Evolutionary conservation across 331 rosid genomes (phyloP).

Genomic region (Rhamnella rubrinervis): DNA sequence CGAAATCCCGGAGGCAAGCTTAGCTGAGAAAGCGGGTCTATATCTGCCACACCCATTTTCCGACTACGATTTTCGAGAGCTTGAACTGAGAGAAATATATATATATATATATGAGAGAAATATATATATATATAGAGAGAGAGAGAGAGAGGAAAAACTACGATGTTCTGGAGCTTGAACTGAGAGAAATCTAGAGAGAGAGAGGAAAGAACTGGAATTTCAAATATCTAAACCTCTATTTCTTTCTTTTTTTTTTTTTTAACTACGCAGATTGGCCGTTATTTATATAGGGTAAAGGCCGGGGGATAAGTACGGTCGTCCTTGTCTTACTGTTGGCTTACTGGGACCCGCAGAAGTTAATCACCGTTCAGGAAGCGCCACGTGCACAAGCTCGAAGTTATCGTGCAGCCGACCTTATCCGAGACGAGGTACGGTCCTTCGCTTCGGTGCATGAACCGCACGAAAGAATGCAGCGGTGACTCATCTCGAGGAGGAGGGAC

Average conservation of each 20-base stretch:
- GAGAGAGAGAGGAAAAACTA: no score
- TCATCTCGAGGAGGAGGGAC: not conserved
- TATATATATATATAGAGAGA: no score
- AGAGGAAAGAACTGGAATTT: not conserved
- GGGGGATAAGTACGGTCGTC: slow-evolving; percentile 58
- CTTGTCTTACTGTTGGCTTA: slow-evolving; percentile 32
- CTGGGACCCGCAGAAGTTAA: slow-evolving; percentile 46
- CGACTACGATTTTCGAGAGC: not conserved
- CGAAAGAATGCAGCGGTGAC: slow-evolving; percentile 3
- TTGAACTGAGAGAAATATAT: not conserved
- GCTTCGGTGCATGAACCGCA: slow-evolving; percentile 42
- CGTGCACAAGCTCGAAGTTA: slow-evolving; percentile 40
- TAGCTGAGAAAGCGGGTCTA: slow-evolving; percentile 66
- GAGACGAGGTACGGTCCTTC: slow-evolving; percentile 33
- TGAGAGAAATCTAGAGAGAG: not conserved
- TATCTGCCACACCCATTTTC: slow-evolving; percentile 63
- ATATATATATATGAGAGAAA: no score
- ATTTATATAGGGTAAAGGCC: slow-evolving; percentile 38
- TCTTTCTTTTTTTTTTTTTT: slow-evolving; percentile 12
- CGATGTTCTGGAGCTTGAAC: no score
- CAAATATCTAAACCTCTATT: not conserved
- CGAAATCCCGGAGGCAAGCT: slow-evolving; percentile 92
- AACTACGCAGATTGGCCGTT: slow-evolving; percentile 14
- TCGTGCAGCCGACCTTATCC: slow-evolving; percentile 77
- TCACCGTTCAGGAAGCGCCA: slow-evolving; percentile 30